Evolutionary conservation across 352 stramenopile genomes (phyloP).

Genomic region (Halophytophthora polymorphica): DNA sequence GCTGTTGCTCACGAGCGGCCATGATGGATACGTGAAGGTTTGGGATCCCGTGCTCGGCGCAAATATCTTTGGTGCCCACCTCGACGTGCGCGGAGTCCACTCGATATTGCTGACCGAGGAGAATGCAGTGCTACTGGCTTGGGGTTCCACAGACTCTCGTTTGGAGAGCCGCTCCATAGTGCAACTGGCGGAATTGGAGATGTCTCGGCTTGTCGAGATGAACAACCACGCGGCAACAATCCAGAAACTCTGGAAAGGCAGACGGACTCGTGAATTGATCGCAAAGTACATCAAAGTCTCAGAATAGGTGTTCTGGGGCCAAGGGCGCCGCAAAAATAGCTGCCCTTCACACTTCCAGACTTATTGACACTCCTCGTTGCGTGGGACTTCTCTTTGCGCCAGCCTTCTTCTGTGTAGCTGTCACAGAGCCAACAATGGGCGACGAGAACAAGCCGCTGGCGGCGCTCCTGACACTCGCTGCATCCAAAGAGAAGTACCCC

Average conservation of each 20-base stretch:
- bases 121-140: conserved; percentile 21
- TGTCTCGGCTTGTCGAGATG: conserved; percentile 26
- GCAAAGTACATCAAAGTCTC: conserved; percentile 36
- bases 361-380: not conserved
- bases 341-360: no score
- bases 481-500: conserved; percentile 10
- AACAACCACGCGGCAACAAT: conserved; percentile 37
- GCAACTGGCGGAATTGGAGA: conserved; percentile 42
- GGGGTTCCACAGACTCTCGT: conserved; percentile 39
- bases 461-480: conserved; percentile 18
- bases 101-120: conserved; percentile 30
- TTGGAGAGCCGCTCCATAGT: conserved; percentile 35
- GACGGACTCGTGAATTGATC: conserved; percentile 47
- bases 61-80: conserved; percentile 33
- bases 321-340: conserved; percentile 4
- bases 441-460: conserved; percentile 7
- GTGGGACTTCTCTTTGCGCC: not conserved
- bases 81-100: conserved; percentile 44
- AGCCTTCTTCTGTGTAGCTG: not conserved
- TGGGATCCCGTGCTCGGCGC: conserved; percentile 36
- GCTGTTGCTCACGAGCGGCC: conserved; percentile 43
- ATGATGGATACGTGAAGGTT: conserved; percentile 66
- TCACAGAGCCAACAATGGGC: conserved; percentile 11
- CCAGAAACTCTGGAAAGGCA: conserved; percentile 59
- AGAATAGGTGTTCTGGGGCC: not conserved